Evolutionary conservation across 129 eudicot species (phyloP), one percentile per base, ranked within the genome.

Genomic region (carrot (Daucus carota)): DNA sequence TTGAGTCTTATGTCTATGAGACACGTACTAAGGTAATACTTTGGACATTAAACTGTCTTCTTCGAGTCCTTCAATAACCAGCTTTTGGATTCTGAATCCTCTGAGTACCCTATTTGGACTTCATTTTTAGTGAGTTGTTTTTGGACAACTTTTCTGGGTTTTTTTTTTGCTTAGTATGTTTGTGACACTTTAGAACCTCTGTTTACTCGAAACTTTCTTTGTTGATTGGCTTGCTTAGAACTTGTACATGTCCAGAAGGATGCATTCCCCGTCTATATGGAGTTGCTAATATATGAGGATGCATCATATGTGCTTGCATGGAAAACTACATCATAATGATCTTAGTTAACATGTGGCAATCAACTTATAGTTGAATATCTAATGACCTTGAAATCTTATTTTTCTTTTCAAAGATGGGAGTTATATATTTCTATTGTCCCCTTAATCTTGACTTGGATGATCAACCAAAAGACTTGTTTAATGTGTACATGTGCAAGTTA

Each of bases 1-100:
- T 95, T 12, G 99, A 95, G 83, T 83, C 99, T 69, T 95, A 83
- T 77, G 99, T 95, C 46, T 95, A 95, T 75, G 99, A 95, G 75
- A 89, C 95, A 28, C 97, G 99, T 50, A 92, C 85, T 66, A 95
- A 92, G 97, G 99, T 91, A 75, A 4, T 44, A 17, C 65, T 67
- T 33, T 28, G 74, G 67, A 77, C 6, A 65, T 32, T 28, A 29
- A 33, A 42, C 5, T 70, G 73, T 73, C 73, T 22, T n/a, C 5
- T 4, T 32, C 46, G 38, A 29, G 29, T 14, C 14, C 29, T 63
- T 63, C 34, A 63, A 63, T 20, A 31, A 14, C 29, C 22, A 63
- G 38, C 13, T 31, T 15, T 22, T 63, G 70, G 70, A 57, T 63
- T 63, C 34, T 63, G 70, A 31, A 28, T 5, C 26, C 1, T 57